Percentiles rank a stretch among this genome's conserved stretches.
Conservation (phyloP, 2,329 filamentous ascomycete species). For the Cercospora nicotianae region DNA sequence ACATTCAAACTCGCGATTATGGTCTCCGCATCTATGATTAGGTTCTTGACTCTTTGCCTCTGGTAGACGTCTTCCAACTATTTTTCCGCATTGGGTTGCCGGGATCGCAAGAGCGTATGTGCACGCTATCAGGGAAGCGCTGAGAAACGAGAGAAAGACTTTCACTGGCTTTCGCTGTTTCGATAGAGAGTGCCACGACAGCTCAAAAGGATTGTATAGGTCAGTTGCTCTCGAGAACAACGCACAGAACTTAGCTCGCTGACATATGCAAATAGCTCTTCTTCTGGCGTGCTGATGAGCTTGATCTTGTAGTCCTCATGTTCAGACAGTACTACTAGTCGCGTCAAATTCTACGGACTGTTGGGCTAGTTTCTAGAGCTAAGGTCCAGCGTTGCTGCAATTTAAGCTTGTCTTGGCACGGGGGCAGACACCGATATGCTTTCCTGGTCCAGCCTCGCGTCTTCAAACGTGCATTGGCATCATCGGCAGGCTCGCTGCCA, state of each 20-base stretch:
- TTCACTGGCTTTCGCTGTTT: neutral
- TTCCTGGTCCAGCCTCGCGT: neutral
- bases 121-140: neutral
- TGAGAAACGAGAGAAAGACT: neutral
- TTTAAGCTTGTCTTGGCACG: neutral
- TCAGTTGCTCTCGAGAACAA: neutral
- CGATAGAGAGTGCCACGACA: neutral
- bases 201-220: neutral
- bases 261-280: neutral
- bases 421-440: neutral
- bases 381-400: neutral
- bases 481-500: neutral
- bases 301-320: neutral
- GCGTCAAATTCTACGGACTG: neutral
- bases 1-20: neutral
- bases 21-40: neutral
- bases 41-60: neutral
- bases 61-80: neutral
- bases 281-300: neutral
- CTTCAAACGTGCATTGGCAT: neutral
- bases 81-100: neutral
- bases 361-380: neutral
- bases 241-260: too few relatives aligned
- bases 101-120: neutral
- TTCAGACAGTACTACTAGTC: neutral